A percentile compares a stretch with the other conserved stretches of the same genome.
phyloP scores from a whole-genome alignment of 768 basidiomycete genomes.

The Suillus variegatus region DNA sequence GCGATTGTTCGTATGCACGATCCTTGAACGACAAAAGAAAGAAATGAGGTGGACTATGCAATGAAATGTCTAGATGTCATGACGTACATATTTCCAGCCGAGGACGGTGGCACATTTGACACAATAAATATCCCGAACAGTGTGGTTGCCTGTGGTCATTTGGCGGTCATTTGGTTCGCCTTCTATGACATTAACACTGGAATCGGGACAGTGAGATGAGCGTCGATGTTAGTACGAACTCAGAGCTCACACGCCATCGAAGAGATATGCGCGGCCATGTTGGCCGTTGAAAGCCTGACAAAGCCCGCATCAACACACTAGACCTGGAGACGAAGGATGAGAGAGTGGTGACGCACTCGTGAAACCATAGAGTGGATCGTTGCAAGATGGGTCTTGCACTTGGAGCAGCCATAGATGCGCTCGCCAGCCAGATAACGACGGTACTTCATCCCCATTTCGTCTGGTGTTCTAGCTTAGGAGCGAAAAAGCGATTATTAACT shows the following conservation, averaged over 20 bases:
- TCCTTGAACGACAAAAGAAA: conserved; percentile 55
- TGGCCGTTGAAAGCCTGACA: conserved; percentile 93
- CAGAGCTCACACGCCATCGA: conserved; percentile 82
- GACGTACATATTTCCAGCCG: conserved; percentile 97
- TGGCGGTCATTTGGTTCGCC: conserved; percentile 88
- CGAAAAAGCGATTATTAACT: background rate
- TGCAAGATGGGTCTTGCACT: conserved; percentile 88
- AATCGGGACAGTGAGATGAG: conserved; percentile 12
- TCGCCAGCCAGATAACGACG: conserved; percentile 83
- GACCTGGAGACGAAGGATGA: background rate
- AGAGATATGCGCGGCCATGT: conserved; percentile 93
- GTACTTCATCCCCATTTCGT: conserved; percentile 85
- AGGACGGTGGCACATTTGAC: conserved; percentile 82
- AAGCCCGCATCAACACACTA: conserved; percentile 17
- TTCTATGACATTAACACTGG: conserved; percentile 88
- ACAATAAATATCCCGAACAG: conserved; percentile 94
- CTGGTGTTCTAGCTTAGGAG: conserved; percentile 5
- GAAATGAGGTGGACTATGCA: conserved; percentile 6
- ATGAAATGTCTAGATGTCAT: conserved; percentile 10
- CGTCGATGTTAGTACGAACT: conserved; percentile 18
- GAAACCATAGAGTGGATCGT: conserved; percentile 91
- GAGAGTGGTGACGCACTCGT: conserved; percentile 51
- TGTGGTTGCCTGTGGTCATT: conserved; percentile 98
- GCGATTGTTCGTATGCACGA: conserved; percentile 82
- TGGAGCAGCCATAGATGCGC: conserved; percentile 86